phyloP scores from a whole-genome alignment of 2,329 filamentous ascomycete species.

The Colletotrichum sp. region DNA sequence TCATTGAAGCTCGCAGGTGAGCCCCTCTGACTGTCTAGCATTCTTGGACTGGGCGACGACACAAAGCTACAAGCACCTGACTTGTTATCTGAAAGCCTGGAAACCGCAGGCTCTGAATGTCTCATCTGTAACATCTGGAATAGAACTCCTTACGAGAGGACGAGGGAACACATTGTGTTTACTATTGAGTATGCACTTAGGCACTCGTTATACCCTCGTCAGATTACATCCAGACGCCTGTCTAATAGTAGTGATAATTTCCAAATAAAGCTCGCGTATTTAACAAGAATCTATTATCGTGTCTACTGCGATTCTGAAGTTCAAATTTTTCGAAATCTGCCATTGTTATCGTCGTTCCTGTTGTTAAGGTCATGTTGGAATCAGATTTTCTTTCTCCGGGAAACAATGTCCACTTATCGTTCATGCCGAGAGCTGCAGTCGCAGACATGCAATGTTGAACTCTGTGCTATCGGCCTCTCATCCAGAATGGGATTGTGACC shows the following conservation, averaged over 20 bases:
- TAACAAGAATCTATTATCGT: background rate
- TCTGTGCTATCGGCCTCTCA: background rate
- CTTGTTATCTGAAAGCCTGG: background rate
- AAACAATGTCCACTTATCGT: background rate
- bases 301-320: background rate
- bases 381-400: background rate
- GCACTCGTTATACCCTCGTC: background rate
- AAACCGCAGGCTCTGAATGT: background rate
- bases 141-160: background rate
- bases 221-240: background rate
- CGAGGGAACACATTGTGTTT: accelerated
- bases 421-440: background rate
- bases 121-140: background rate
- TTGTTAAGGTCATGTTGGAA: background rate
- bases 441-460: background rate
- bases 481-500: background rate
- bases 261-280: background rate
- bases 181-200: background rate
- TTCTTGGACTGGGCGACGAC: background rate
- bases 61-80: background rate
- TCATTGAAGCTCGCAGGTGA: background rate
- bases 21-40: background rate
- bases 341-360: background rate
- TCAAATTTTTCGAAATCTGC: accelerated
- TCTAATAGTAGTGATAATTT: background rate